Evolutionary conservation across 306 rosid species (phyloP), one percentile per base, ranked within the genome.

Genomic region (Medicago truncatula): DNA sequence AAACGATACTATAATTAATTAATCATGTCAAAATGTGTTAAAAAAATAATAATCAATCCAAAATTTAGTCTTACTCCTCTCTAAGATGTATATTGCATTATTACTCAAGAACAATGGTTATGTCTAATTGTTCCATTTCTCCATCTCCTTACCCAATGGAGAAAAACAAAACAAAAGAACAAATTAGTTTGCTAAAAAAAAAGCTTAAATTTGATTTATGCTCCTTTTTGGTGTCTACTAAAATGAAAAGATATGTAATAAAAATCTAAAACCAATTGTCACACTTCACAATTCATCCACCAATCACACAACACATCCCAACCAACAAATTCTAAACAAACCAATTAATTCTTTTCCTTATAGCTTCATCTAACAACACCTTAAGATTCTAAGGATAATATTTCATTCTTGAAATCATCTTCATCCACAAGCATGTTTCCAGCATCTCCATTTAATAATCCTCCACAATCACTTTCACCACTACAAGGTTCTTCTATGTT

Each of bases 401-500:
- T 4, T 75, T 76, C 70, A 3, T 76, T 76, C 15, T 17, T 84
- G 14, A 44, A 41, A 6, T 44, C 39, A 16, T 36, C 78, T 4
- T 74, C 68, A 9, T 81, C 76, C 8, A 4, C 74, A 74, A 74
- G 84, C 80, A 77, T 49, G 73, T 58, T 82, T 79, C 49, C 58
- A 14, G 62, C 84, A 53, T 67, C 86, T 1, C 69, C 63, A 57
- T 61, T 69, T 69, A 67, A 17, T 34, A 67, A 23, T 44, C 47
- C 82, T 7, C 73, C 79, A 43, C n/a, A 68, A 13, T 71, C 76
- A 71, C 73, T 70, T 57, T 65, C 70, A 31, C 16, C 61, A 60
- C 53, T 56, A 62, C 20, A 77, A 2, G 84, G 78, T 7, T 75
- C 64, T 58, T 61, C 86, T 14, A 81, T 61, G 43, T 76, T 89